Evolutionary conservation across 2,329 filamentous ascomycete species (phyloP), one percentile per base, ranked within the genome.

Genomic region (Penicillium occitanis): DNA sequence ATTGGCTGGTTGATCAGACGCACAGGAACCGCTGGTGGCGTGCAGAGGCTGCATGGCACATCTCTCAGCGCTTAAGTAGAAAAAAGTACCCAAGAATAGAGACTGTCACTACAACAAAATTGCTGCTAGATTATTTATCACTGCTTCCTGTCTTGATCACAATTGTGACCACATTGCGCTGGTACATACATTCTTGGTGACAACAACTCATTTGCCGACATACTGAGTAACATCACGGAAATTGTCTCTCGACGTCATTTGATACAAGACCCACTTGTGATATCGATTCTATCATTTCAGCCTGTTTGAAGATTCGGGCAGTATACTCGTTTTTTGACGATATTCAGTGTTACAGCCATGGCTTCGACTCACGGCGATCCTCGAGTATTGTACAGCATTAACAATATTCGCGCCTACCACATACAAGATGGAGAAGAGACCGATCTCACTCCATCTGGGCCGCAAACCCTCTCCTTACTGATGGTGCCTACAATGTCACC

Each of bases 401-500:
- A 90, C 71, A 92, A 92, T 81, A 94, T 99, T 74, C 90, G 89
- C 70, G 95, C 94, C 70, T 97, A 92, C 81, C 92, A 97, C 76
- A 88, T 98, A 68, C 88, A 92, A 77, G 87, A 96, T 85, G 94
- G 95, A 78, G 86, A 90, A 71, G 93, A 98, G 79, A 83, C 90
- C 65, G 86, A 87, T 14, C 88, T 99, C 73, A 98, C 92, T 14
- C 88, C 91, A 0, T 90, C 91, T 1, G 93, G 93, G 1, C 90
- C 93, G 19, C 93, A 97, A 81, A 97, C 93, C 0, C 85, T 99
- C 63, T 97, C 94, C 25, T 85, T 98, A 65, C 82, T 98, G 73
- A 98, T 98, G 94, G 94, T 98, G 19, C 94, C 94, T 6, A 97
- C 94, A 2, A 90, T 90, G 17, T 91, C 91, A 35, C 86, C 90